These are phyloP conservation scores for Trichopus zeylanicus DNA, from an alignment of 116 monocot genomes.

Conservation along the genomic window DNA sequence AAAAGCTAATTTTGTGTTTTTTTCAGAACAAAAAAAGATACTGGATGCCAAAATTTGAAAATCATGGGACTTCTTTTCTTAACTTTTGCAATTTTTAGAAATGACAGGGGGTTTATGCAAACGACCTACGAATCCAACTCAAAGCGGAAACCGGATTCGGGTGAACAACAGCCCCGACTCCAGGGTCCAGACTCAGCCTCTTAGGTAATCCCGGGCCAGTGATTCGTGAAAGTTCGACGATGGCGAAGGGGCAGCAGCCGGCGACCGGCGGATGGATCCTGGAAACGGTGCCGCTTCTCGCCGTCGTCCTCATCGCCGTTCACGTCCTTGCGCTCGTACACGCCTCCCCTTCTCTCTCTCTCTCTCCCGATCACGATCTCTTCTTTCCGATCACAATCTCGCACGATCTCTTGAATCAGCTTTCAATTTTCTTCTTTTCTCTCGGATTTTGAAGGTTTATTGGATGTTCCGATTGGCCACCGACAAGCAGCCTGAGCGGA, in stretches of 20 bases:
- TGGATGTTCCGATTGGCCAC: conserved; percentile 58
- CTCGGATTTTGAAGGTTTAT: conserved; percentile 23
- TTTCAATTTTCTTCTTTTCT: background rate
- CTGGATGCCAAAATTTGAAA: no score
- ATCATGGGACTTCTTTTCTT: no score
- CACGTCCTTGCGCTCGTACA: conserved; percentile 62
- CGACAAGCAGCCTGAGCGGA: conserved; percentile 33
- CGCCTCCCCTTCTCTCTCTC: background rate
- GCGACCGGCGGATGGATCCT: conserved; percentile 38
- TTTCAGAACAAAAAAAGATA: no score
- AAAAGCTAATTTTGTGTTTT: no score
- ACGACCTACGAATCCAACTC: no score
- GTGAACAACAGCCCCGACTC: no score
- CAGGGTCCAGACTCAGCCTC: no score
- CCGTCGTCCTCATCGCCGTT: conserved; percentile 57
- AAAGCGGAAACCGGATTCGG: no score
- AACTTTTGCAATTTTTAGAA: no score
- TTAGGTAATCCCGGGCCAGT: background rate
- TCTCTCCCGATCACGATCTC: background rate
- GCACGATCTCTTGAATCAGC: background rate
- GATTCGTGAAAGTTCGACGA: background rate
- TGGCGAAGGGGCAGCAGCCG: conserved; percentile 9
- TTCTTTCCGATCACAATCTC: background rate
- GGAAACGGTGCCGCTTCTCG: conserved; percentile 39
- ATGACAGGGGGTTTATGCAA: no score